Conservation (phyloP, 306 rosid species). For the Medicago arabica region DNA sequence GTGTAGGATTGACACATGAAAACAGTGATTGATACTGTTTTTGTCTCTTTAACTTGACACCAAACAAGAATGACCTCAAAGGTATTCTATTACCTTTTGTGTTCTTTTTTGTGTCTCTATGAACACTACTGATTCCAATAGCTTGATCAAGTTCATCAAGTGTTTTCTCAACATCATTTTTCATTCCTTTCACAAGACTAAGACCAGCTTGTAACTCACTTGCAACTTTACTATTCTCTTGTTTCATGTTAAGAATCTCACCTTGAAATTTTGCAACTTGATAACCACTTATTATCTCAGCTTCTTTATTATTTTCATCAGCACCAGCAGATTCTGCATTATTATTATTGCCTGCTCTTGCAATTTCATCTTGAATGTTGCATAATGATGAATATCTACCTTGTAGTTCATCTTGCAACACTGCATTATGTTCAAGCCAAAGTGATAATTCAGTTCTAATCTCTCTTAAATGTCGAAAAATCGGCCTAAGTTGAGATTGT, state of each 20-base stretch:
- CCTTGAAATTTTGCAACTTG: slow-evolving; percentile 92
- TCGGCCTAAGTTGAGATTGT: slow-evolving; percentile 70
- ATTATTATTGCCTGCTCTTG: slow-evolving; percentile 45
- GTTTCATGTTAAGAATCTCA: slow-evolving; percentile 87
- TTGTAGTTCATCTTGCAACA: slow-evolving; percentile 69
- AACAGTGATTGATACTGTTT: slow-evolving; percentile 56
- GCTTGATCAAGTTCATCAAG: slow-evolving; percentile 64
- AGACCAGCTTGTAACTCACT: slow-evolving; percentile 76
- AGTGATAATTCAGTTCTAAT: slow-evolving; percentile 84
- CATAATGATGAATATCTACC: slow-evolving; percentile 65
- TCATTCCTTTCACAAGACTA: slow-evolving; percentile 64
- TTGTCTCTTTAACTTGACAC: slow-evolving; percentile 80
- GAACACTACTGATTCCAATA: slow-evolving; percentile 47
- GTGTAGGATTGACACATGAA: slow-evolving; percentile 67
- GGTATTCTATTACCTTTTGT: slow-evolving; percentile 65
- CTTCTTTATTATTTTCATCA: not conserved
- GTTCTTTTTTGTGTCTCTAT: slow-evolving; percentile 29
- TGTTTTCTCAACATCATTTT: slow-evolving; percentile 69
- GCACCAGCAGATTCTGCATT: slow-evolving; percentile 7
- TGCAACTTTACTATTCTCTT: slow-evolving; percentile 74
- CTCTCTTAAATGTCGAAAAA: slow-evolving; percentile 84
- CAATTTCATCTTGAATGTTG: slow-evolving; percentile 70
- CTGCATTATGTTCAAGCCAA: slow-evolving; percentile 86
- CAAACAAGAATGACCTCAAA: slow-evolving; percentile 88
- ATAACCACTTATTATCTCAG: slow-evolving; percentile 57